Evolutionary conservation across 2,329 filamentous ascomycete genomes (phyloP).

Genomic region (Fusarium citri): DNA sequence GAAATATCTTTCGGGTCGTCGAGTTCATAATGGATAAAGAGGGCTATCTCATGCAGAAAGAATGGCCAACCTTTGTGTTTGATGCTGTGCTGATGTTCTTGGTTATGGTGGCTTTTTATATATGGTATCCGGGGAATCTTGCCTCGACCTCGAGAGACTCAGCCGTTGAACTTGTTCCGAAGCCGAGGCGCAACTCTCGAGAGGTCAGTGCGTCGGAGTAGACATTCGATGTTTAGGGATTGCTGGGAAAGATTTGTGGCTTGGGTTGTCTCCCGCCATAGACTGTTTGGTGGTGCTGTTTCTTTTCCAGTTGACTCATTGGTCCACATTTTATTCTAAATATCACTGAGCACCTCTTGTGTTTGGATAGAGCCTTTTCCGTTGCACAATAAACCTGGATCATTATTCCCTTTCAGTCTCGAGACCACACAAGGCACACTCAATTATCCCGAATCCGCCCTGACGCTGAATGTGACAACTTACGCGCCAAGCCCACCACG

Average conservation of each 20-base stretch:
- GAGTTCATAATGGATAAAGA: slow-evolving; percentile 30
- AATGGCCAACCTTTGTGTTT: slow-evolving; percentile 32
- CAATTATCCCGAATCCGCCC: background rate
- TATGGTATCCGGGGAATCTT: slow-evolving; percentile 21
- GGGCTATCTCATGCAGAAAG: slow-evolving; percentile 26
- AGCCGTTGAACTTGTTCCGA: background rate
- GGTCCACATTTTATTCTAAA: too few species aligned
- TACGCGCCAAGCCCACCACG: background rate
- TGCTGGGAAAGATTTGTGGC: background rate
- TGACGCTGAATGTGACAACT: background rate
- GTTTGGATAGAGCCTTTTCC: too few species aligned
- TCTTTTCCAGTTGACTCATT: too few species aligned
- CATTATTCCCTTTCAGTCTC: too few species aligned
- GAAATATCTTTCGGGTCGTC: slow-evolving; percentile 24
- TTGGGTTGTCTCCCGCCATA: too few species aligned
- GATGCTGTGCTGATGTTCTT: slow-evolving; percentile 24
- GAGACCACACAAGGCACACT: background rate
- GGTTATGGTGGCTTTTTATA: slow-evolving; percentile 25
- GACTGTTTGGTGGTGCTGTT: too few species aligned
- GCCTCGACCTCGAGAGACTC: background rate
- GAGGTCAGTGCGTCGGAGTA: background rate
- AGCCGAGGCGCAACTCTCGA: background rate
- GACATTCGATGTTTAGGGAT: too few species aligned
- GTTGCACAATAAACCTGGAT: too few species aligned
- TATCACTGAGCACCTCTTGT: too few species aligned